A percentile compares a stretch with the other conserved stretches of the same genome.
Conservation (phyloP, 2,329 filamentous ascomycete genomes). For the Penicillium sp. region DNA sequence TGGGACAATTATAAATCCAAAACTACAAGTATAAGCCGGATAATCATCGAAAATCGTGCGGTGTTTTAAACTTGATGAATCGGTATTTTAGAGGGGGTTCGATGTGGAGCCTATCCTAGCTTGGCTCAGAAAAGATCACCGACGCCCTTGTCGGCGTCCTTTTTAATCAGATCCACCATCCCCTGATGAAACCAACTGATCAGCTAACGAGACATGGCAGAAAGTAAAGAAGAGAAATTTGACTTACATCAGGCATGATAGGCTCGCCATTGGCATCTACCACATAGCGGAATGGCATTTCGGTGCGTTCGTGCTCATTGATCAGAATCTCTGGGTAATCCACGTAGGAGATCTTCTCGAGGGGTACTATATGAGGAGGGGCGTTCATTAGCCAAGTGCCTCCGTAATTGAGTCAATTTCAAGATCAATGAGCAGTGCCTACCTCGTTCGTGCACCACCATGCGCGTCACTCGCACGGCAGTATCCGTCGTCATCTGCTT, state of each 20-base stretch:
- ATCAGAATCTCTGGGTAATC: conserved; percentile 90
- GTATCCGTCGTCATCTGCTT: conserved; percentile 99
- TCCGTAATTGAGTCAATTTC: not conserved
- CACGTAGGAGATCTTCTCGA: conserved; percentile 78
- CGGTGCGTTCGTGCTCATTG: conserved; percentile 87
- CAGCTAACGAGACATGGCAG: not conserved
- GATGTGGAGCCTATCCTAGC: conserved; percentile 1
- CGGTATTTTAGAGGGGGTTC: not conserved
- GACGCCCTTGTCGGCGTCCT: conserved; percentile 90
- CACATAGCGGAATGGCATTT: conserved; percentile 99
- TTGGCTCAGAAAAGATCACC: conserved; percentile 72
- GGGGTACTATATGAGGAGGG: conserved; percentile 59
- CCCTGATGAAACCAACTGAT: conserved; percentile 59
- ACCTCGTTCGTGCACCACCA: conserved; percentile 85
- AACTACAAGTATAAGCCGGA: not conserved
- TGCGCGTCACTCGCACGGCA: conserved; percentile 87
- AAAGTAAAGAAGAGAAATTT: not conserved
- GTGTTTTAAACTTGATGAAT: not conserved
- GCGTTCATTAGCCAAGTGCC: not conserved
- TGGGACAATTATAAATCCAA: not conserved
- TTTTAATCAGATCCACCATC: conserved; percentile 91
- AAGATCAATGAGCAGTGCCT: not conserved
- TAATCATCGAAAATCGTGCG: conserved; percentile 3
- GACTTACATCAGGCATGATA: conserved; percentile 86
- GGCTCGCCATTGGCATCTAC: conserved; percentile 72